phyloP scores from a whole-genome alignment of 139 green algal genomes.

The Pleodorina starrii region DNA sequence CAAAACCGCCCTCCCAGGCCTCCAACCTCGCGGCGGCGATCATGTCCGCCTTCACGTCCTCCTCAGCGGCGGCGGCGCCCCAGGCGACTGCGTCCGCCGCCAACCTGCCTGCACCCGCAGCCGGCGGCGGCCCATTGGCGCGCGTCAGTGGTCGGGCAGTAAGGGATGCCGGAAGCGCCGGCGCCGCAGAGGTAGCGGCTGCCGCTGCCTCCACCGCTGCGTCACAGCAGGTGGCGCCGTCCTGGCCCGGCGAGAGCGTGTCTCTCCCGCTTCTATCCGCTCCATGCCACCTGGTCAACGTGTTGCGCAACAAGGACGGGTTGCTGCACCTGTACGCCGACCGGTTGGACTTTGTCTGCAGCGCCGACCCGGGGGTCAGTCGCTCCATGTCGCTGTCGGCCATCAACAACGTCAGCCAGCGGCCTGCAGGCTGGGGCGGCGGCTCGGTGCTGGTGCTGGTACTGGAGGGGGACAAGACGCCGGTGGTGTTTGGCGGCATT shows the following conservation, averaged over 20 bases:
- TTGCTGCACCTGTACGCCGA: conserved; percentile 42
- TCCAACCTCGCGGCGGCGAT: background rate
- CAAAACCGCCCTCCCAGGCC: background rate
- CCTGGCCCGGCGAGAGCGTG: background rate
- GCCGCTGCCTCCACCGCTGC: background rate
- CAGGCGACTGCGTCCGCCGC: background rate
- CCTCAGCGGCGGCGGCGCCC: background rate
- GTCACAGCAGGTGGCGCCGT: background rate
- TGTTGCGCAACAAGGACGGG: conserved; percentile 46
- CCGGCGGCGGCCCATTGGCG: conserved; percentile 11
- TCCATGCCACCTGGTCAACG: conserved; percentile 38
- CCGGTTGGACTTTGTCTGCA: conserved; percentile 47
- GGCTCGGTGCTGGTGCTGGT: conserved; percentile 14
- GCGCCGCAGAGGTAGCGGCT: background rate
- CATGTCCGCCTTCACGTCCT: background rate
- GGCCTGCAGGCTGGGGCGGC: conserved; percentile 27
- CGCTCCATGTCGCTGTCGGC: conserved; percentile 3
- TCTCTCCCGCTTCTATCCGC: conserved; percentile 37
- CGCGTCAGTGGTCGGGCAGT: no score
- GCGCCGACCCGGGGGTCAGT: conserved; percentile 11
- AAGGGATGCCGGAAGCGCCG: background rate
- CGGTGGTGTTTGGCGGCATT: conserved; percentile 50
- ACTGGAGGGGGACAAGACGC: conserved; percentile 21
- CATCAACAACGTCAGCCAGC: conserved; percentile 50
- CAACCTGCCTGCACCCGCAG: background rate